Evolutionary conservation across 345 rosid genomes (phyloP).

Genomic region (Linum lewisii): DNA sequence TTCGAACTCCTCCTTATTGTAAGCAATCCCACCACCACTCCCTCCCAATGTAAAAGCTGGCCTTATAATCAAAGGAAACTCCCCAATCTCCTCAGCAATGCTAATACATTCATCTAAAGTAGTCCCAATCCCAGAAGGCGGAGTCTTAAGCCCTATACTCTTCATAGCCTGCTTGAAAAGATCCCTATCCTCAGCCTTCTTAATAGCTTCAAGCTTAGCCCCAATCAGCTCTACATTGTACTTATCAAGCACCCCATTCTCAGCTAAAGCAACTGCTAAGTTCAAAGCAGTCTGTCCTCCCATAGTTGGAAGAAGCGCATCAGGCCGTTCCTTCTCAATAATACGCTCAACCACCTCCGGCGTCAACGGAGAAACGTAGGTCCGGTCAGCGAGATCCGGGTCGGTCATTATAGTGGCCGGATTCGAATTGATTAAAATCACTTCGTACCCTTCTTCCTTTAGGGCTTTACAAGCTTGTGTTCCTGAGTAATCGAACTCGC

Average conservation of each 20-base stretch:
- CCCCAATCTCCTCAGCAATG: constrained; percentile 69
- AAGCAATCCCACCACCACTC: constrained; percentile 96
- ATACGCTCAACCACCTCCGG: constrained; percentile 84
- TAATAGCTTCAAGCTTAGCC: constrained; percentile 84
- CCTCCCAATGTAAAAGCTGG: constrained; percentile 95
- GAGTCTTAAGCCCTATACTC: constrained; percentile 76
- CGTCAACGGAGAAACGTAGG: constrained; percentile 85
- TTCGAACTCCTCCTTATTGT: constrained; percentile 88
- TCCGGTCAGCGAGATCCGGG: constrained; percentile 79
- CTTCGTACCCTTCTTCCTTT: constrained; percentile 81
- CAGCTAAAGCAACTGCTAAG: constrained; percentile 85
- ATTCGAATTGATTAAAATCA: constrained; percentile 78
- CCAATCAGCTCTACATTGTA: constrained; percentile 86
- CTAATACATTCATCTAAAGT: constrained; percentile 74
- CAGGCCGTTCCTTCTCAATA: constrained; percentile 74
- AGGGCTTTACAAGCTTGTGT: constrained; percentile 95
- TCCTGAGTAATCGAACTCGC: constrained; percentile 97
- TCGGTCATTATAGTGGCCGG: constrained; percentile 99
- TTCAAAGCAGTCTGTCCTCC: constrained; percentile 96
- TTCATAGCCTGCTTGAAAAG: constrained; percentile 85
- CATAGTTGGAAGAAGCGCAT: constrained; percentile 88
- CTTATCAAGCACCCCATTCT: constrained; percentile 58
- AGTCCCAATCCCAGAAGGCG: constrained; percentile 83
- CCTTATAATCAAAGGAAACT: constrained; percentile 91
- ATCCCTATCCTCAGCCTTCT: constrained; percentile 89